Base-by-base conservation (phyloP, 768 basidiomycete species). In the Epithele typhae region DNA sequence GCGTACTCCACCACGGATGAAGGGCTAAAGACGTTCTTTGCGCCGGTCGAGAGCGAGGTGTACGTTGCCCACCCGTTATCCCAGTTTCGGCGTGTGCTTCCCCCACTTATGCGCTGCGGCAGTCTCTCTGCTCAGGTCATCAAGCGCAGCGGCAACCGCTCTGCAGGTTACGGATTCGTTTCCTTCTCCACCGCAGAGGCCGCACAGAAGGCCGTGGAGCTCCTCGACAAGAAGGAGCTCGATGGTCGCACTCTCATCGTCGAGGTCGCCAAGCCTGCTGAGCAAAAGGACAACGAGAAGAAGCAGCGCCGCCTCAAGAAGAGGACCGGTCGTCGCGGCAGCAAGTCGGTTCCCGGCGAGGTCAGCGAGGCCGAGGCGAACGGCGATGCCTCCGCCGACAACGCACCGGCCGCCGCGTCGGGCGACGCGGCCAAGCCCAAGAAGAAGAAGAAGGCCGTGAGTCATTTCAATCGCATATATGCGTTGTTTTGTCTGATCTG, bases 1-100 rank as follows among this genome's bases (percentile, higher is more conserved):
- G 82, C 90, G 75, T 95, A 93, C 71, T 76, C 82, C 64, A 92
- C 89, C 58, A 90, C 87, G 76, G 89, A 92, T 77, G 87, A 91
- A 72, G 88, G 88, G 82, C 85, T 95, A 74, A 87, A 81, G 84
- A 74, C 87, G 69, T 87, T 95, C 78, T 95, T 94, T 77, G 85
- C 77, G 69, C 86, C 87, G 65, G 84, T 91, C 64, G 75, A 79
- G 69, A 79, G 72, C 74, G 90, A 91, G 70, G 84, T 94, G 92
- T 94, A 76, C 63, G 85, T 80, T 9, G 30, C 37, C 11, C 37
- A 12, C 1, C 37, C 3, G n/a, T 21, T 5, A 21, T 7, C 37
- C 17, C 22, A 38, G 7, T 24, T 37, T 19, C 37, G 5, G n/a
- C n/a, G n/a, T n/a, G n/a, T 19, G 6, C 39, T 24, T 24, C 52